Conservation (phyloP, 2,329 filamentous ascomycete species). For the Dothideomycetidae sp. region DNA sequence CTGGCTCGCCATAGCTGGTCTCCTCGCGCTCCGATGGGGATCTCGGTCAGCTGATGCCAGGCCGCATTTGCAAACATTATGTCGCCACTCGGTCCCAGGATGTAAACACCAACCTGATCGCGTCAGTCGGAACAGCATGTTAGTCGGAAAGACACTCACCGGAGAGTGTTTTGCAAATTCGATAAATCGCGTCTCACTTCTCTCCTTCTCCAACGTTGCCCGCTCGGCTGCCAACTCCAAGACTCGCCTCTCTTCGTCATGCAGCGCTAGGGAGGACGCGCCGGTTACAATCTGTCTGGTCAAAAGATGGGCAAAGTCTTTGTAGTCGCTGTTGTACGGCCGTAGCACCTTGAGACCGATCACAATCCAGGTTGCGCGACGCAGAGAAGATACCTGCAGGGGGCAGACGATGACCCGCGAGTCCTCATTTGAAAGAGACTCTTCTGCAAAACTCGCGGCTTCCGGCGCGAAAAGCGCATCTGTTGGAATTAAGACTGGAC, state of each 20-base stretch:
- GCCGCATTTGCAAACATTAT: constrained; percentile 7
- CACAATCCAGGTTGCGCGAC: constrained; percentile 2
- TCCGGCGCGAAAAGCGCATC: not conserved
- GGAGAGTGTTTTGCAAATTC: constrained; percentile 7
- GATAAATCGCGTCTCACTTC: not conserved
- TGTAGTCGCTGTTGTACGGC: constrained; percentile 1
- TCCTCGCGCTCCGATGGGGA: constrained; percentile 3
- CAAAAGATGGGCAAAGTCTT: constrained; percentile 1
- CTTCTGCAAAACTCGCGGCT: not conserved
- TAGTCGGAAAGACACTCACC: not conserved
- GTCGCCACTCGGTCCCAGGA: constrained; percentile 1
- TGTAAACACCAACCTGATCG: constrained; percentile 3
- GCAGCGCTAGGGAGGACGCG: not conserved
- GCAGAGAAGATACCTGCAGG: not conserved
- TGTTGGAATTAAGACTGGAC: not conserved
- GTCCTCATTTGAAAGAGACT: not conserved
- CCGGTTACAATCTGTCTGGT: constrained; percentile 4
- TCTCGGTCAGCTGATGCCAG: constrained; percentile 1
- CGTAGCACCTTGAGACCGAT: not conserved
- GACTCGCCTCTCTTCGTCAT: not conserved
- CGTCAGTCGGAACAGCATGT: not conserved
- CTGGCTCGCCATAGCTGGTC: constrained; percentile 1
- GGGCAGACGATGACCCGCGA: constrained; percentile 1
- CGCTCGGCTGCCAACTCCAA: constrained; percentile 1
- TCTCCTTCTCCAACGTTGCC: constrained; percentile 3